Percentiles rank a stretch among this genome's conserved stretches.
Conservation (phyloP, 495 filamentous ascomycete genomes). For the Chlorociboria aeruginascens region DNA sequence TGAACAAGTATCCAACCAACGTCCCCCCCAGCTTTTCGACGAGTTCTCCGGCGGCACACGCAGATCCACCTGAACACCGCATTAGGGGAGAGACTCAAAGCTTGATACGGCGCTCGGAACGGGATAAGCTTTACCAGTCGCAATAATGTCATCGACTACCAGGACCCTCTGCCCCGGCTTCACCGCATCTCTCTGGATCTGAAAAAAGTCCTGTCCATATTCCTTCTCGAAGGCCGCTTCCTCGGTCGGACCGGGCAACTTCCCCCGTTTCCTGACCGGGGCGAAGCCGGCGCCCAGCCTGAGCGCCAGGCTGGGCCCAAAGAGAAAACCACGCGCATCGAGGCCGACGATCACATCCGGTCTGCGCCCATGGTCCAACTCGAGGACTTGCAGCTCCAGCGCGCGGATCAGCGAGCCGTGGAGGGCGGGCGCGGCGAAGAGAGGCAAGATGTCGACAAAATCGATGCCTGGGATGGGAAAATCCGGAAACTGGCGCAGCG, state of each 20-base stretch:
- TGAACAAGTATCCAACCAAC: conserved; percentile 81
- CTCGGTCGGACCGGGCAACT: conserved; percentile 80
- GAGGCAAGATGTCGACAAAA: conserved; percentile 96
- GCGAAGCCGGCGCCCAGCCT: conserved; percentile 81
- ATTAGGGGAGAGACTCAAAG: not conserved
- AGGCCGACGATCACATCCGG: conserved; percentile 89
- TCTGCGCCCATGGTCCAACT: conserved; percentile 37
- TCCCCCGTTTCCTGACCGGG: conserved; percentile 90
- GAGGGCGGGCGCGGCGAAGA: conserved; percentile 70
- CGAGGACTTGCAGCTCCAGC: conserved; percentile 69
- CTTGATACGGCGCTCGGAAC: not conserved
- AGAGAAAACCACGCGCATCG: conserved; percentile 91
- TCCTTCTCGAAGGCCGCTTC: conserved; percentile 86
- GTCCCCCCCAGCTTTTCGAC: conserved; percentile 77
- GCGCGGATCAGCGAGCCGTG: conserved; percentile 73
- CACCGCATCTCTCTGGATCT: conserved; percentile 82
- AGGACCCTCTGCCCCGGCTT: conserved; percentile 81
- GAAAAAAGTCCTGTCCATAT: conserved; percentile 92
- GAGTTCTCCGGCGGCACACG: conserved; percentile 73
- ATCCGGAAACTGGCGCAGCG: conserved; percentile 59
- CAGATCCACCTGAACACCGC: conserved; percentile 62
- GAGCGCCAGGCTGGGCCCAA: conserved; percentile 83
- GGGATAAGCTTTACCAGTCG: conserved; percentile 60
- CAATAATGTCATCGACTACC: conserved; percentile 95
- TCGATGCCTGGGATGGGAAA: conserved; percentile 91